Base-by-base conservation (phyloP, 1,284 basidiomycete species). In the Ustilago sp. region DNA sequence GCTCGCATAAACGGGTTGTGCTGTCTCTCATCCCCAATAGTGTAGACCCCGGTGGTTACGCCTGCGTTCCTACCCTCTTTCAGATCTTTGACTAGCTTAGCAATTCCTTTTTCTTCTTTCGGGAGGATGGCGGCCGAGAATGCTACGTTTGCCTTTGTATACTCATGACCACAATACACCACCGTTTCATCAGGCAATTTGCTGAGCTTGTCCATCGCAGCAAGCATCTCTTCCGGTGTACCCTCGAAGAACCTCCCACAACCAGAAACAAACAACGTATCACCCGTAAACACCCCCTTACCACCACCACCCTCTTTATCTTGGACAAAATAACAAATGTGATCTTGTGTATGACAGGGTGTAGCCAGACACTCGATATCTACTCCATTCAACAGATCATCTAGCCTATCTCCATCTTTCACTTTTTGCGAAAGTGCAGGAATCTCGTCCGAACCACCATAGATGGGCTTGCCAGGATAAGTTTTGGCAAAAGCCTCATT, bases 221-320 rank as follows among this genome's bases (percentile, higher is more conserved):
- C 92, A 89, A 93, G 89, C 96, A 99, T 99, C 87, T 98, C 91
- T 11, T 89, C 87, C 0, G 92, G 91, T 4, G 90, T 91, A 47
- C 95, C 95, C 87, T 98, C 95, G 83, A 98, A 98, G 89, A 98
- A 98, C 8, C 95, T 91, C n/a, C 96, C 96, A 84, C 93, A 96
- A 8, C 95, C 95, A 4, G 78, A 94, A 74, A 94, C 90, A 88
- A 99, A 98, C 57, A 99, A 91, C 0, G 96, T 98, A 85, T 99
- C 96, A 15, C 90, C 94, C 0, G 96, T 98, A 87, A 99, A 97
- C 28, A 98, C 94, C 15, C 89, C 93, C 36, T 87, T 86, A 80
- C 48, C 34, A 4, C 48, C 36, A 4, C 59, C 38, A 41, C 88
- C 77, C 87, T 89, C 88, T 41, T 31, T 77, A 87, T 89, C 88